A percentile compares a stretch with the other conserved stretches of the same genome.
These are phyloP conservation scores for Agaricus sinodeliciosus DNA, from an alignment of 768 basidiomycete genomes.

Conservation along the genomic window DNA sequence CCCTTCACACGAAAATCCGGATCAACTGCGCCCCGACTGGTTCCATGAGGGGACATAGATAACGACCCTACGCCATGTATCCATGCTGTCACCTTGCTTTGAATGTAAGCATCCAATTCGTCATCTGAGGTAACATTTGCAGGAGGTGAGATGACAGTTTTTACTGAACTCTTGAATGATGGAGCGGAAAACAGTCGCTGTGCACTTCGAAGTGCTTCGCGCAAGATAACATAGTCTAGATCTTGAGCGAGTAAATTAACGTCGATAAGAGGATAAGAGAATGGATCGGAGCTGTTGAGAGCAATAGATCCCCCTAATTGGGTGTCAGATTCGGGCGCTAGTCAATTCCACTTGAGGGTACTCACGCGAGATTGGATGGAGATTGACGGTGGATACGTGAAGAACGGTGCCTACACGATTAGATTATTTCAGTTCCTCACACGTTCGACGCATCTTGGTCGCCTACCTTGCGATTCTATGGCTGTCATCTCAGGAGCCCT, in stretches of 20 bases:
- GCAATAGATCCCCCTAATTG: constrained; percentile 7
- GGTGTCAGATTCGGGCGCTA: not conserved
- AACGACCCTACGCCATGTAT: constrained; percentile 28
- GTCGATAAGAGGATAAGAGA: constrained; percentile 6
- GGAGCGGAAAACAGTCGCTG: constrained; percentile 8
- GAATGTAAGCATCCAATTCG: constrained; percentile 14
- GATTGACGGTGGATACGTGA: not conserved
- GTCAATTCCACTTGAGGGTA: not conserved
- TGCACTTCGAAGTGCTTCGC: constrained; percentile 10
- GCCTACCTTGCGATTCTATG: not conserved
- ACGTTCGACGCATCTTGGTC: not conserved
- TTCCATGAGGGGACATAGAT: constrained; percentile 21
- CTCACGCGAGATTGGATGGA: constrained; percentile 8
- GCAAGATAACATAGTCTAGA: constrained; percentile 6
- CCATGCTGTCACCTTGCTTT: constrained; percentile 14
- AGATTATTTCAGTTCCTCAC: no score
- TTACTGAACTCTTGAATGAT: constrained; percentile 5
- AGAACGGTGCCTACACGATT: not conserved
- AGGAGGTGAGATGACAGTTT: not conserved
- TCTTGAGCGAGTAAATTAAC: constrained; percentile 4
- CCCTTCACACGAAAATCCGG: constrained; percentile 31
- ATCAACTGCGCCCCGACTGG: constrained; percentile 28
- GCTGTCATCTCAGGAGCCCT: not conserved
- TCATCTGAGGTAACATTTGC: not conserved
- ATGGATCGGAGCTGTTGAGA: constrained; percentile 4